Percentiles rank a stretch among this genome's conserved stretches.
Evolutionary conservation across 345 rosid species (phyloP).

Genomic region (Balakata baccata): DNA sequence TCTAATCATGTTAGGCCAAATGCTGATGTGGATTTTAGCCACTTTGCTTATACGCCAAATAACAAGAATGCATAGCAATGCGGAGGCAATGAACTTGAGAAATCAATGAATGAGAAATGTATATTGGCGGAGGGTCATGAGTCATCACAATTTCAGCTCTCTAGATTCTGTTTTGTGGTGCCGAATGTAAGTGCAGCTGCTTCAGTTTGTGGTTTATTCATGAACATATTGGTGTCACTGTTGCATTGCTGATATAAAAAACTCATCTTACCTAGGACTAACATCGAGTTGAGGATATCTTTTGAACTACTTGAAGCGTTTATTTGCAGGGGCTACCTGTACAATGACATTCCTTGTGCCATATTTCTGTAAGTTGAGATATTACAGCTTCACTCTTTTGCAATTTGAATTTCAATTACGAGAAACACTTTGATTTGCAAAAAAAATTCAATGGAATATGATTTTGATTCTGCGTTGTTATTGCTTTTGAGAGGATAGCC

Average conservation of each 20-base stretch:
- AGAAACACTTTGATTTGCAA: not conserved
- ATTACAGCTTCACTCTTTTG: not conserved
- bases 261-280: constrained; percentile 9
- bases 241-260: not conserved
- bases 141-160: constrained; percentile 10
- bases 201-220: not conserved
- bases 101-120: constrained; percentile 15
- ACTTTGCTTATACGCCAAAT: constrained; percentile 54
- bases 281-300: not conserved
- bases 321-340: constrained; percentile 3
- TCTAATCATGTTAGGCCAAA: constrained; percentile 41
- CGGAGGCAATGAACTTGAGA: constrained; percentile 37
- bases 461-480: not conserved
- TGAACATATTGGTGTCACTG: not conserved
- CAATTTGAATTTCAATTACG: constrained; percentile 10
- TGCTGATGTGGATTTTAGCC: constrained; percentile 46
- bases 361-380: constrained; percentile 18
- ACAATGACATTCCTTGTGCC: not conserved
- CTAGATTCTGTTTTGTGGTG: not conserved
- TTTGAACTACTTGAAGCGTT: constrained; percentile 4
- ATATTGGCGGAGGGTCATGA: constrained; percentile 1
- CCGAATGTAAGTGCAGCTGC: not conserved
- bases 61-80: constrained; percentile 27
- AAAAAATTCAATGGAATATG: not conserved
- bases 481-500: not conserved